Conservation (phyloP, 1,284 basidiomycete genomes). For the Cutaneotrichosporon sp. region DNA sequence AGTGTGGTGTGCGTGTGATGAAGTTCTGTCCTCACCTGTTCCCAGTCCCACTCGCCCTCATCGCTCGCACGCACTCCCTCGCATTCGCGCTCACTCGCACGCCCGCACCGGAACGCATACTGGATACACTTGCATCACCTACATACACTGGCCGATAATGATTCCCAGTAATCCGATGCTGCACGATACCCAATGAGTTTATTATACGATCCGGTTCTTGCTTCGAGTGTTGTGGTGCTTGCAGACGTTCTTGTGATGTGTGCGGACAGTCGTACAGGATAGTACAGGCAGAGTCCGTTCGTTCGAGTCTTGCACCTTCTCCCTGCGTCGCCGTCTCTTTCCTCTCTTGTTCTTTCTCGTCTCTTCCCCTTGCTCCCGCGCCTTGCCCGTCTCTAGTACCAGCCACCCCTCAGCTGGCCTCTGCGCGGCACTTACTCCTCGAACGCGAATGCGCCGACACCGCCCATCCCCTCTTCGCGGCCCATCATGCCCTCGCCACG, state of each 20-base stretch:
- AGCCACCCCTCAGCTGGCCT: background rate
- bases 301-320: background rate
- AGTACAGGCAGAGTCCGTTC: background rate
- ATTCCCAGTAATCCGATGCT: slow-evolving; percentile 9
- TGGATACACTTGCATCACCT: slow-evolving; percentile 10
- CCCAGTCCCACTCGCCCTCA: no score
- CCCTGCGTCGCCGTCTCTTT: background rate
- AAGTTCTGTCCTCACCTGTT: no score
- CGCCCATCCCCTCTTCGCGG: slow-evolving; percentile 87
- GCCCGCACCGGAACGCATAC: no score
- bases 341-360: background rate
- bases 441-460: slow-evolving; percentile 88
- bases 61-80: no score
- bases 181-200: slow-evolving; percentile 8
- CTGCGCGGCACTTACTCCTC: slow-evolving; percentile 38
- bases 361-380: background rate
- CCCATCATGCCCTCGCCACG: slow-evolving; percentile 88
- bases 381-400: background rate
- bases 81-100: no score
- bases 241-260: no score
- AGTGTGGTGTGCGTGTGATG: no score
- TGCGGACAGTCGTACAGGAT: background rate
- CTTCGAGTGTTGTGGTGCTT: background rate
- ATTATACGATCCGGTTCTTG: slow-evolving; percentile 7
- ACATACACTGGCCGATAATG: slow-evolving; percentile 7